phyloP scores from a whole-genome alignment of 2,329 filamentous ascomycete genomes.

The Alternaria metachromatica region DNA sequence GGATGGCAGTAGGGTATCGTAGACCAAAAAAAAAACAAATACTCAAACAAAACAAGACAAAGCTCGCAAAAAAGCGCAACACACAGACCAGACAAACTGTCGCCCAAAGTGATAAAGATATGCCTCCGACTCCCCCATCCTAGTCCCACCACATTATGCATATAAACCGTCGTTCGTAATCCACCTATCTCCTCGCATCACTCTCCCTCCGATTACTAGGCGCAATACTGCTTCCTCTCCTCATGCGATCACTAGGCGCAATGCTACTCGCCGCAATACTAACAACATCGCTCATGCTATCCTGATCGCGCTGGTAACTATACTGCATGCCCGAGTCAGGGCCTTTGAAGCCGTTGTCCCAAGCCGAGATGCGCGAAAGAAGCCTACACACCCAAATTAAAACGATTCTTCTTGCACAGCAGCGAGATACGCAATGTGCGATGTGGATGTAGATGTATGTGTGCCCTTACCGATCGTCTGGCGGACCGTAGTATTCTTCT shows the following conservation, averaged over 20 bases:
- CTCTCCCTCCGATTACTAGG: constrained; percentile 15
- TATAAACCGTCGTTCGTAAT: neutral
- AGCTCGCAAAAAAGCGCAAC: neutral
- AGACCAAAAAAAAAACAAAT: neutral
- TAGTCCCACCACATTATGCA: neutral
- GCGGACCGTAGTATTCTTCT: constrained; percentile 33
- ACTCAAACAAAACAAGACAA: neutral
- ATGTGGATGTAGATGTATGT: neutral
- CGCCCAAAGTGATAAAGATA: constrained; percentile 2
- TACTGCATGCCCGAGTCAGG: constrained; percentile 23
- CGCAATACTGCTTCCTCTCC: constrained; percentile 6
- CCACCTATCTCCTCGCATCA: constrained; percentile 4
- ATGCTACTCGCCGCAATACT: constrained; percentile 13
- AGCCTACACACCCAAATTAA: constrained; percentile 38
- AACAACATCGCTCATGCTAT: constrained; percentile 26
- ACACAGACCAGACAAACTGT: neutral
- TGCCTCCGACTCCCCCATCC: neutral
- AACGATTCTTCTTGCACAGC: constrained; percentile 8
- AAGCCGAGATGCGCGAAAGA: constrained; percentile 41
- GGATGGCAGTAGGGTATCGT: constrained; percentile 18
- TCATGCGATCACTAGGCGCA: constrained; percentile 13
- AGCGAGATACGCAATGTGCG: neutral
- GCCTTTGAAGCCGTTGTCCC: constrained; percentile 45
- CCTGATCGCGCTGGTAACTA: constrained; percentile 29
- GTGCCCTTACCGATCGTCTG: constrained; percentile 44